Conservation (phyloP, 768 basidiomycete species). For the Lanmaoa pseudosensibilis region DNA sequence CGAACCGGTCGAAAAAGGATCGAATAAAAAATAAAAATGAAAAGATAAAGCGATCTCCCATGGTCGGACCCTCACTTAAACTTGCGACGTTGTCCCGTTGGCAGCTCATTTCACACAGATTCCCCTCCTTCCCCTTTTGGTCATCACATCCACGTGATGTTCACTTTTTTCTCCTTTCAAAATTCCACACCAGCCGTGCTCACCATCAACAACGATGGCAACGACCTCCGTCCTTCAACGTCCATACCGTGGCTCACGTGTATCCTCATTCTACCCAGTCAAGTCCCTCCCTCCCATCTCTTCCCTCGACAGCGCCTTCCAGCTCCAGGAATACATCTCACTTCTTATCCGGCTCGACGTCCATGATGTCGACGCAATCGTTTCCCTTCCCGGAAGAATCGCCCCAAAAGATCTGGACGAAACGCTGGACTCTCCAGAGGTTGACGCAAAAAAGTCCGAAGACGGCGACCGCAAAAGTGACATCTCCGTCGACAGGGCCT, state of each 20-base stretch:
- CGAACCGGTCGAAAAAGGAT: not conserved
- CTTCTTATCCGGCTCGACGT: conserved; percentile 82
- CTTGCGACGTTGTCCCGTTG: conserved; percentile 8
- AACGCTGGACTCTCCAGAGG: conserved; percentile 27
- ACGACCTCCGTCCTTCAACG: conserved; percentile 52
- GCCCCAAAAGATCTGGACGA: conserved; percentile 28
- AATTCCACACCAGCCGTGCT: not conserved
- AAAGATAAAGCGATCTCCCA: conserved; percentile 1
- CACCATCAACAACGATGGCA: not conserved
- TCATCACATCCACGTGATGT: conserved; percentile 16
- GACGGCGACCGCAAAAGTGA: conserved; percentile 41
- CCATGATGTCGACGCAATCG: conserved; percentile 82
- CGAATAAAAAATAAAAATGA: not conserved
- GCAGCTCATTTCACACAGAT: conserved; percentile 2
- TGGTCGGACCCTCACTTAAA: not conserved
- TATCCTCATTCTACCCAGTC: conserved; percentile 77
- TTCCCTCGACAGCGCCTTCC: conserved; percentile 87
- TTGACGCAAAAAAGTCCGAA: conserved; percentile 32
- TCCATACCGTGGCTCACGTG: conserved; percentile 73
- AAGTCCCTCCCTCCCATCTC: conserved; percentile 68
- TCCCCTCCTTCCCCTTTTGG: conserved; percentile 7
- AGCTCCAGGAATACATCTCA: conserved; percentile 92
- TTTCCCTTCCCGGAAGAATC: conserved; percentile 66
- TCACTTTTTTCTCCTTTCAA: not conserved
- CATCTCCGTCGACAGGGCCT: conserved; percentile 71